Base-by-base conservation (phyloP, 345 rosid species). In the Hevea brasiliensis region DNA sequence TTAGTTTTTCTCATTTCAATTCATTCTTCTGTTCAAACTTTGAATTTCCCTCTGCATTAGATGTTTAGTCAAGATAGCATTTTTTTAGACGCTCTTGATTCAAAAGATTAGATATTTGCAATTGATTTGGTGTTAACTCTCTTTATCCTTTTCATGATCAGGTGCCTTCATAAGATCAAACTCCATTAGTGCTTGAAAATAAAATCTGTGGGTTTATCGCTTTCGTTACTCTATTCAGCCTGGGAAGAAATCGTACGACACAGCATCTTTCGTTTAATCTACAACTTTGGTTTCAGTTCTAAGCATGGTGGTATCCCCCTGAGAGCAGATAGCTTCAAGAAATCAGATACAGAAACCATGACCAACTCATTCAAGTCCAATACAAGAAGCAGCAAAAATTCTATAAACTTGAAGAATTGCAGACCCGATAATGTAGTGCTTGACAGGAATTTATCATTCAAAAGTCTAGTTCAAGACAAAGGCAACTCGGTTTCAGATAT, bases 181-280 rank as follows among this genome's bases (percentile, higher is more conserved):
- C 29, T 57, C 3, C 62, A 6, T 60, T 32, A 58, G 45, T 24
- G 67, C 50, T 65, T 68, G 57, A 40, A 47, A 42, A 51, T n/a
- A 40, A 47, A 42, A 61, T 53, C 40, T 53, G 79, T 82, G 85
- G 85, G 89, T 54, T 73, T 78, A 47, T 80, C 80, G 0, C 74
- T 84, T 57, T 86, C 89, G 8, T 68, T 75, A 65, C 76, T 82
- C 37, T 67, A 44, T n/a, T 75, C 89, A 54, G 82, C 85, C 57
- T 79, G 86, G 84, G 73, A 81, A 68, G 83, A 79, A 61, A 77
- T 79, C 40, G 61, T 74, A 1, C 72, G 73, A 11, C 79, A 72
- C 61, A 54, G 77, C 67, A 51, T 72, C 20, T 75, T 61, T n/a
- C 59, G 67, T 60, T 76, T 71, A 60, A 72, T 79, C 10, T 29